Conservation (phyloP, 768 basidiomycete species). For the Pisolithus albus region DNA sequence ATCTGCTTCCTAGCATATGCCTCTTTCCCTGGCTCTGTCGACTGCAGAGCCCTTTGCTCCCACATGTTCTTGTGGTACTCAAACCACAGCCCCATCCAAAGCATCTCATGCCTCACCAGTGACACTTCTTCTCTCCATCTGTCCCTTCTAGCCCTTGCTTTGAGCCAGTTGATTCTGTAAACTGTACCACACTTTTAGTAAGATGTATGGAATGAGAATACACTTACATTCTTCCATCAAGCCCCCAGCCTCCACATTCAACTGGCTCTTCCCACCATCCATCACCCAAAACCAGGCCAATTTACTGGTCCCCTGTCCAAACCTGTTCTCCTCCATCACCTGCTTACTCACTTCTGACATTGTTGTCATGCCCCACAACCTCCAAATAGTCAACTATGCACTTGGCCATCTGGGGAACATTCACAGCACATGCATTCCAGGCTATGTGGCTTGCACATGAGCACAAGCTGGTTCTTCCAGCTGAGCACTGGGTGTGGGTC, state of each 20-base stretch:
- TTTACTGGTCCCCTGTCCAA: constrained; percentile 3
- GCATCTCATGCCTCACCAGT: constrained; percentile 12
- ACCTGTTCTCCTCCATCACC: constrained; percentile 7
- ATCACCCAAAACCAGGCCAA: constrained; percentile 1
- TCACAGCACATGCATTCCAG: no score
- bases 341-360: constrained; percentile 5
- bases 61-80: background rate
- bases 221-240: background rate
- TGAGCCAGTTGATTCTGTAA: constrained; percentile 3
- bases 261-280: no score
- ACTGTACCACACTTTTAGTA: background rate
- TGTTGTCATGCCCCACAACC: no score
- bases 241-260: background rate
- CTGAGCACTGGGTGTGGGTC: no score
- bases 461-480: no score
- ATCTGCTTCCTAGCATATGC: background rate
- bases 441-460: no score
- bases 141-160: constrained; percentile 12
- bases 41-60: background rate
- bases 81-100: constrained; percentile 12
- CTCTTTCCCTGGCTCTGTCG: no score
- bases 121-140: constrained; percentile 15
- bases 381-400: no score
- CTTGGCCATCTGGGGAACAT: no score
- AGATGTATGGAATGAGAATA: background rate